phyloP scores from a whole-genome alignment of 2,329 filamentous ascomycete species.

The Sarocladium brachiariae region DNA sequence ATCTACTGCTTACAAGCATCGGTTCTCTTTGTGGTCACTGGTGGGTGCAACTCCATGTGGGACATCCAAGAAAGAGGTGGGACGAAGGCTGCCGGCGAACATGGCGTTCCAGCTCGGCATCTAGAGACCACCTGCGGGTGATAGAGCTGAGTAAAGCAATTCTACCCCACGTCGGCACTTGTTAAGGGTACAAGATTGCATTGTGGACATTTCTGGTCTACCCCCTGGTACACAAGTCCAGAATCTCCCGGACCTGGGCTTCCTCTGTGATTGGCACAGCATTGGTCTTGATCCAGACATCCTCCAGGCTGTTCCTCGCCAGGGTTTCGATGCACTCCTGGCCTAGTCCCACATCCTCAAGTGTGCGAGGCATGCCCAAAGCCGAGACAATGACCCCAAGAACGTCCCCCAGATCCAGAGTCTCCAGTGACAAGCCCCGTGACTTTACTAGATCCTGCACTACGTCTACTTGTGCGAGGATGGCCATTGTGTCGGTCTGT shows the following conservation, averaged over 20 bases:
- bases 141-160: background rate
- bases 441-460: constrained; percentile 10
- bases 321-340: constrained; percentile 39
- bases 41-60: background rate
- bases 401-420: constrained; percentile 42
- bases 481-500: constrained; percentile 12
- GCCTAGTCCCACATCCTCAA: constrained; percentile 44
- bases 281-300: constrained; percentile 44
- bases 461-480: background rate
- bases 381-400: constrained; percentile 43
- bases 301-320: constrained; percentile 41
- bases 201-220: too few species aligned
- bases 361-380: constrained; percentile 45
- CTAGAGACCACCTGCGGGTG: background rate
- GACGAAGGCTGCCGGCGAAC: background rate
- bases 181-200: background rate
- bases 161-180: background rate
- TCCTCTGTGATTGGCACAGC: constrained; percentile 39
- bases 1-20: background rate
- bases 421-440: constrained; percentile 6
- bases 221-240: constrained; percentile 28
- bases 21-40: background rate
- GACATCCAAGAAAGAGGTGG: background rate
- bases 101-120: background rate
- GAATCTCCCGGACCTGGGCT: constrained; percentile 43